Evolutionary conservation across 2,329 filamentous ascomycete genomes (phyloP), one percentile per base, ranked within the genome.

Genomic region (Fusarium nanum): DNA sequence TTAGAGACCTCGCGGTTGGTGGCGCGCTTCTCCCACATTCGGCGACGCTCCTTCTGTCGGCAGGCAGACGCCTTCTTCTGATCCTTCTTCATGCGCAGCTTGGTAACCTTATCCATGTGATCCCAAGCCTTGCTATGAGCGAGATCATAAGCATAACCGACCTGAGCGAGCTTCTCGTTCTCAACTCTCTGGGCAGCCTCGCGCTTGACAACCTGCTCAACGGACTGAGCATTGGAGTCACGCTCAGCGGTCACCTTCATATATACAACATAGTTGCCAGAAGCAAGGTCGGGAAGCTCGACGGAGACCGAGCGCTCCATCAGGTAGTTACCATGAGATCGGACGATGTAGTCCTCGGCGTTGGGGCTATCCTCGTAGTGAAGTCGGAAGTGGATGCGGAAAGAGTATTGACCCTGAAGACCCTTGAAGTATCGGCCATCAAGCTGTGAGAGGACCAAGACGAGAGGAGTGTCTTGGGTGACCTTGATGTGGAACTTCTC

Each of bases 351-450:
- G 70, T 89, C 86, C 63, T 88, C 86, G 6, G 85, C 84, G 7
- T 82, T 83, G 3, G 83, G 83, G 5, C 81, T 78, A n/a, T 82
- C 83, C 34, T 84, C 78, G 28, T 76, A 64, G 62, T 88, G 86
- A 4, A 88, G 75, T 10, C 86, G 81, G 80, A 81, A 88, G 70
- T 85, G 81, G 7, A 86, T 77, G 20, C 81, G 80, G 76, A 84
- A 86, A 32, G 65, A 76, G 68, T 90, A 91, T 74, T 89, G 86
- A 11, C 89, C 89, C 34, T 85, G 80, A 1, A 91, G 82, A 6
- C 88, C 89, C 64, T 84, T 84, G 75, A 89, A 91, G 75, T 90
- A 91, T 23, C 88, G 82, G 32, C 83, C 81, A 73, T 91, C 88
- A 20, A 91, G 84, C 77, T 91, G 88, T 7, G 87, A 87, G 3